Percentiles rank a stretch among this genome's conserved stretches.
Evolutionary conservation across 441 rosid species (phyloP).

Genomic region (Erodium trifolium): DNA sequence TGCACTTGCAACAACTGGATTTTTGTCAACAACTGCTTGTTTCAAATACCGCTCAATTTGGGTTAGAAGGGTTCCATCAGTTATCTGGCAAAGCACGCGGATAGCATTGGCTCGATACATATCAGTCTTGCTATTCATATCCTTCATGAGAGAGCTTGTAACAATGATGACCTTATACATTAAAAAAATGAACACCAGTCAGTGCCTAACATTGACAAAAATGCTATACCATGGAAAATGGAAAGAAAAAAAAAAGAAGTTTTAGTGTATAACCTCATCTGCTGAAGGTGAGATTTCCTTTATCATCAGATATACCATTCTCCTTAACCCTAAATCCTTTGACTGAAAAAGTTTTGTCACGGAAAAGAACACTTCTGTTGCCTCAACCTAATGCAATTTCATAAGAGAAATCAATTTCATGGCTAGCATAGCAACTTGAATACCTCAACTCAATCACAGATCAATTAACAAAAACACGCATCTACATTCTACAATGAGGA

Average conservation of each 20-base stretch:
- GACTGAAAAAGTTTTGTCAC: slow-evolving; percentile 97
- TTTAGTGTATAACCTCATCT: slow-evolving; percentile 67
- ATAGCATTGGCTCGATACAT: slow-evolving; percentile 98
- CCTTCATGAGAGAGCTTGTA: slow-evolving; percentile 97
- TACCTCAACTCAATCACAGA: no score
- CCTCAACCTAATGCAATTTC: slow-evolving; percentile 47
- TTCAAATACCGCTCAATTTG: slow-evolving; percentile 96
- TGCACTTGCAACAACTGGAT: slow-evolving; percentile 98
- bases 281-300: slow-evolving; percentile 97
- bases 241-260: no score
- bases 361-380: slow-evolving; percentile 89
- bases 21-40: slow-evolving; percentile 98
- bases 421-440: no score
- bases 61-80: slow-evolving; percentile 85
- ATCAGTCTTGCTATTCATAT: slow-evolving; percentile 97
- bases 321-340: slow-evolving; percentile 80
- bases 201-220: no score
- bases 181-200: slow-evolving; percentile 9
- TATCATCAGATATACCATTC: slow-evolving; percentile 95
- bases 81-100: slow-evolving; percentile 89
- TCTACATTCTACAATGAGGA: no score
- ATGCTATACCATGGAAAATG: no score
- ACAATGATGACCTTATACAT: slow-evolving; percentile 76
- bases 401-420: slow-evolving; percentile 8
- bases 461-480: slow-evolving; percentile 8